Evolutionary conservation across 495 filamentous ascomycete species (phyloP), one percentile per base, ranked within the genome.

Genomic region (Lophium mytilinum): DNA sequence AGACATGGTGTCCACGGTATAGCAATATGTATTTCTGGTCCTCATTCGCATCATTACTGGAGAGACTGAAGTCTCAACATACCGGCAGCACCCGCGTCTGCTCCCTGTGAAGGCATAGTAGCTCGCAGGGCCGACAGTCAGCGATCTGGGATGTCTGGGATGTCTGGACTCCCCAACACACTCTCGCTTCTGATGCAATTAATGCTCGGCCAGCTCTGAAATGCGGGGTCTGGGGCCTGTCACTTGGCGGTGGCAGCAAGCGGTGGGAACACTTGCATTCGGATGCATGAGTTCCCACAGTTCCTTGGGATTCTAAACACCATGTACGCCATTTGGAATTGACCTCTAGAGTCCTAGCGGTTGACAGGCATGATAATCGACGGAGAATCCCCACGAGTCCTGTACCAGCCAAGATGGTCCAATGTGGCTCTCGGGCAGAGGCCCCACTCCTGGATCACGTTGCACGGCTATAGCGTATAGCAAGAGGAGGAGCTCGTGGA

Each of bases 201-300:
- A 60, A 60, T 19, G 41, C 53, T 58, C 42, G 53, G 55, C 41
- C 21, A 15, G 15, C 52, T 55, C 41, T 57, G 57, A 55, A 60
- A 64, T 60, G 57, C 57, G 53, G 61, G 61, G 56, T 60, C 24
- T 53, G 37, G 17, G 45, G 48, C 60, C 55, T 58, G 53, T 36
- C 35, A 58, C 55, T 55, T 14, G 55, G 60, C 55, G 40, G 35
- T 21, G 45, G 52, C 24, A 39, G 46, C 52, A 53, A 53, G 46
- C 21, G 51, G 58, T 48, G 55, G 15, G 51, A 37, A 17, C 50
- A 15, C 36, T 40, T 52, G n/a, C 53, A 30, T 50, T 53, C 17
- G 36, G 33, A 48, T 24, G 17, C 45, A 24, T 9, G 21, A 18
- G 33, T 12, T 30, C 33, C 33, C 14, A 14, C 45, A 8, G 33